These are phyloP conservation scores for Aspergillus nidulans DNA, from an alignment of 495 filamentous ascomycete genomes.

Conservation along the genomic window DNA sequence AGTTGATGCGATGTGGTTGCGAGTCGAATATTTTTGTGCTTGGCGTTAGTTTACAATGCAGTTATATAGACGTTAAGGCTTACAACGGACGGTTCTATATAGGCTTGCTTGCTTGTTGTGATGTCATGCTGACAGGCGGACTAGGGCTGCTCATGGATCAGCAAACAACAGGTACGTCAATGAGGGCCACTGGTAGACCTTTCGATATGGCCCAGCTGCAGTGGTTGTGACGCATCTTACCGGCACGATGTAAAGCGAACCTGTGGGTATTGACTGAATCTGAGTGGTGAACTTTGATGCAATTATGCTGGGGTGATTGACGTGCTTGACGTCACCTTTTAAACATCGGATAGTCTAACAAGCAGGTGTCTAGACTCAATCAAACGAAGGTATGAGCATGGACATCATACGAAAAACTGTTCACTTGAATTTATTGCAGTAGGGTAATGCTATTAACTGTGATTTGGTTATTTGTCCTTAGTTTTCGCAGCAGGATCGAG, in stretches of 20 bases:
- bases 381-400: not conserved
- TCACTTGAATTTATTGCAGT: too few species aligned
- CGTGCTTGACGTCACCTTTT: conserved; percentile 1
- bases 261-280: not conserved
- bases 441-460: too few species aligned
- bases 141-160: conserved; percentile 5
- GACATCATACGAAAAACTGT: too few species aligned
- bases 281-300: conserved; percentile 4
- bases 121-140: conserved; percentile 38
- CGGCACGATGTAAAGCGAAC: not conserved
- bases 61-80: not conserved
- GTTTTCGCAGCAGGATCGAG: too few species aligned
- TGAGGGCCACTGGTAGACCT: not conserved
- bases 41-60: not conserved
- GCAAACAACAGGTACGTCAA: conserved; percentile 25
- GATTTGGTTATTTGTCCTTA: too few species aligned
- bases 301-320: not conserved
- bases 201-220: not conserved
- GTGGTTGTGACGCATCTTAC: not conserved
- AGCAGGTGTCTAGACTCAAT: conserved; percentile 3
- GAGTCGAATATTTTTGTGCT: not conserved
- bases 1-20: not conserved
- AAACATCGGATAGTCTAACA: conserved; percentile 4
- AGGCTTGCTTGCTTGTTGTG: conserved; percentile 18
- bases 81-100: conserved; percentile 23